Evolutionary conservation across 2,329 filamentous ascomycete genomes (phyloP), one percentile per base, ranked within the genome.

Genomic region (Chrysoporthe puriensis): DNA sequence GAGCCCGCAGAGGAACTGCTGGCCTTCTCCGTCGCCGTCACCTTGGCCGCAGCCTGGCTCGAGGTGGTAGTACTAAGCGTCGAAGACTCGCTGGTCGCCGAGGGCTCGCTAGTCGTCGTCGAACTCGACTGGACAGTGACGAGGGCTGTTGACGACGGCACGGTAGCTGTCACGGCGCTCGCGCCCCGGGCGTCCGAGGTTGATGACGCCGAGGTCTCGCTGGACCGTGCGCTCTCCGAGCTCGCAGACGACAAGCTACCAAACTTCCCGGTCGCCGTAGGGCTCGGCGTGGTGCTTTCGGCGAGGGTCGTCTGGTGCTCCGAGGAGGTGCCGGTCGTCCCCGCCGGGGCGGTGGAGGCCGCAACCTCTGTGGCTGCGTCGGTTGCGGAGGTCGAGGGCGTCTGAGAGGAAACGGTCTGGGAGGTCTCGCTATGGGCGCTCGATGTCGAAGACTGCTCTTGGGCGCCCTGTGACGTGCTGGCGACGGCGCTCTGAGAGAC

Each of bases 281-380:
- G 50, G 26, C 40, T 34, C 21, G 44, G 14, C 5, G 42, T 11
- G 8, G 60, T 43, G 21, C 18, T 54, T 34, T 40, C 44, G 48
- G 7, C 21, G 7, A 56, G 48, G 21, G n/a, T 26, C 8, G 52
- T 26, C 26, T 26, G 26, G 2, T 26, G 26, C 26, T 26, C 26
- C 26, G 26, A 26, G 26, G 26, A 26, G 26, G 26, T 32, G 57
- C 18, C 21, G n/a, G 62, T 42, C 13, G n/a, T 64, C 40, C 32
- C 64, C 32, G 40, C 40, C 13, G 65, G 63, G 18, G 66, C 50
- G 18, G 81, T 83, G 3, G 88, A 76, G 18, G 4, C 18, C 1
- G 44, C 14, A 13, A 46, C 14, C 44, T 46, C 18, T 2, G 44
- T 46, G 44, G 44, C 44, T n/a, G 44, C 8, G 18, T n/a, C 44